Evolutionary conservation across 164 flowering plant genomes (phyloP).

Genomic region (Stephania japonica): DNA sequence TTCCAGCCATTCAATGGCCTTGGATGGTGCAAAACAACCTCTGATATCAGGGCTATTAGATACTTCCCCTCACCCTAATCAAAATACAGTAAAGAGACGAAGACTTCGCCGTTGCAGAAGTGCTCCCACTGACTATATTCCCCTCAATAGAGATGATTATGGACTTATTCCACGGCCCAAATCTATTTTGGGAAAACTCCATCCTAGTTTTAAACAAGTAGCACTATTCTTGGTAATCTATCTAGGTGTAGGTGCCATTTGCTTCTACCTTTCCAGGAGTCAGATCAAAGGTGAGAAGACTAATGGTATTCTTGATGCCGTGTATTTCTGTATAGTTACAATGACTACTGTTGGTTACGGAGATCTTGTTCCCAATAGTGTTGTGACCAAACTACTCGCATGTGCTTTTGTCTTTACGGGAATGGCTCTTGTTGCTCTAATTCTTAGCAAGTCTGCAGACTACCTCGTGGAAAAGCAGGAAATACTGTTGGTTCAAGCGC

Average conservation of each 20-base stretch:
- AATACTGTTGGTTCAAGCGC: conserved; percentile 41
- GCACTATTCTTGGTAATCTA: conserved; percentile 35
- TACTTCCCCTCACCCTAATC: conserved; percentile 15
- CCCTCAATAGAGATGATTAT: conserved; percentile 8
- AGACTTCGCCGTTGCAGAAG: conserved; percentile 39
- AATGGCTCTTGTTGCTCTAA: conserved; percentile 58
- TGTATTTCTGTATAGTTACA: conserved; percentile 79
- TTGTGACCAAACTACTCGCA: conserved; percentile 53
- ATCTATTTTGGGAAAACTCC: conserved; percentile 26
- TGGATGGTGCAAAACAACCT: conserved; percentile 22
- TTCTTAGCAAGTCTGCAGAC: conserved; percentile 72
- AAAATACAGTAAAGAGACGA: conserved; percentile 23
- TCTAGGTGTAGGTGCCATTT: conserved; percentile 47
- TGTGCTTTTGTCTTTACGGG: conserved; percentile 74
- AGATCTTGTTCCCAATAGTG: conserved; percentile 65
- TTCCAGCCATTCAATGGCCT: conserved; percentile 4
- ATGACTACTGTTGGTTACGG: conserved; percentile 97
- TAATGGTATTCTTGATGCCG: conserved; percentile 59
- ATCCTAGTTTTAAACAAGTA: conserved; percentile 43
- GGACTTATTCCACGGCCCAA: conserved; percentile 20
- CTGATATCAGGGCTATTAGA: conserved; percentile 27
- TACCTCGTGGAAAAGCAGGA: conserved; percentile 73
- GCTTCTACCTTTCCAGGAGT: conserved; percentile 45
- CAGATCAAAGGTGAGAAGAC: conserved; percentile 67
- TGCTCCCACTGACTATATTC: conserved; percentile 36